A percentile compares a stretch with the other conserved stretches of the same genome.
phyloP scores from a whole-genome alignment of 2,329 filamentous ascomycete species.

The Lizonia empirigonia region DNA sequence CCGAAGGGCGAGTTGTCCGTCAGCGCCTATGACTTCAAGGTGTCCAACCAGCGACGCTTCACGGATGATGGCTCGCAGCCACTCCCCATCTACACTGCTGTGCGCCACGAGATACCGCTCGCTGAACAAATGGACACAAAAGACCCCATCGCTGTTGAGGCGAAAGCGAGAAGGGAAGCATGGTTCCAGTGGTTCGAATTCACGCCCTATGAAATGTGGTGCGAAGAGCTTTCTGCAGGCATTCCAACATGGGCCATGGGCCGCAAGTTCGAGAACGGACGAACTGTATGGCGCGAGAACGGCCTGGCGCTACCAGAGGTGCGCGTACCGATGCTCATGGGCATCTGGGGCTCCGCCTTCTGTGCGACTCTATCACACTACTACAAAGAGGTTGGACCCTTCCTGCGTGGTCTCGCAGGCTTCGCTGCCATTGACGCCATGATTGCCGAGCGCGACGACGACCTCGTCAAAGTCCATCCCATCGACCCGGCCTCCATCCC shows the following conservation, averaged over 20 bases:
- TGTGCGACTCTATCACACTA: constrained; percentile 96
- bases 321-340: constrained; percentile 81
- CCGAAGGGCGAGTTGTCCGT: constrained; percentile 82
- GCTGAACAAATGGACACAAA: constrained; percentile 53
- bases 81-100: constrained; percentile 92
- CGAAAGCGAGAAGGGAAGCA: constrained; percentile 64
- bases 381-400: constrained; percentile 88
- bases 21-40: constrained; percentile 79
- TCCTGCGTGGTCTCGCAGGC: constrained; percentile 75
- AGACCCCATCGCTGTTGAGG: constrained; percentile 47
- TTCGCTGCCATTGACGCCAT: constrained; percentile 79
- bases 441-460: constrained; percentile 80
- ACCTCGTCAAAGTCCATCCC: constrained; percentile 89
- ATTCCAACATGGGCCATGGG: constrained; percentile 96
- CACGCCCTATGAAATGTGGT: constrained; percentile 93
- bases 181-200: constrained; percentile 98
- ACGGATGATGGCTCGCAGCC: constrained; percentile 80
- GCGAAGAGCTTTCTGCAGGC: constrained; percentile 86
- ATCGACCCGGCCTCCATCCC: constrained; percentile 91
- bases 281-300: constrained; percentile 66
- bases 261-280: constrained; percentile 76
- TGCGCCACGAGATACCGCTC: constrained; percentile 90
- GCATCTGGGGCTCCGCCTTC: constrained; percentile 96
- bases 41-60: constrained; percentile 83
- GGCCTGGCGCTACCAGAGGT: constrained; percentile 80